A percentile compares a stretch with the other conserved stretches of the same genome.
Evolutionary conservation across 2,329 filamentous ascomycete species (phyloP).

Genomic region (Sporothrix brasiliensis): DNA sequence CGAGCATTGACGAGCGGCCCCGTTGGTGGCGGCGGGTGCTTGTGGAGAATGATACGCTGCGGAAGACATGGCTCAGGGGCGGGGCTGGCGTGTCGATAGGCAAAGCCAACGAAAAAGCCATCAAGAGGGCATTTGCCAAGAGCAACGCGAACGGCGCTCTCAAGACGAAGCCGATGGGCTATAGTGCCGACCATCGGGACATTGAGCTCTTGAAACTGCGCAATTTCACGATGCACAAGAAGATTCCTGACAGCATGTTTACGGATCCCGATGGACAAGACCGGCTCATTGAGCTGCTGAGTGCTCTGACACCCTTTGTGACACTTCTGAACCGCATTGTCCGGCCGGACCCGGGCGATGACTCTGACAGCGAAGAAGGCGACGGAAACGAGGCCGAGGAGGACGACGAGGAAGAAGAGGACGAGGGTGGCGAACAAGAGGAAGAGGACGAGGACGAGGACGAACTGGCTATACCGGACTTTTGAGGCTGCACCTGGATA

Average conservation of each 20-base stretch:
- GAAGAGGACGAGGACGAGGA: neutral
- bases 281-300: conserved; percentile 65
- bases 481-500: neutral
- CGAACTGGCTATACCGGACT: neutral
- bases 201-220: conserved; percentile 79
- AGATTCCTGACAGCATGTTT: conserved; percentile 68
- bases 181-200: conserved; percentile 71
- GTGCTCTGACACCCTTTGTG: conserved; percentile 75
- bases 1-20: conserved; percentile 74
- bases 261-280: conserved; percentile 64
- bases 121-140: conserved; percentile 64
- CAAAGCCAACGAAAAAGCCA: conserved; percentile 45
- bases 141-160: conserved; percentile 74
- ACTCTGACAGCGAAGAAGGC: conserved; percentile 54
- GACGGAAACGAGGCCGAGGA: conserved; percentile 42
- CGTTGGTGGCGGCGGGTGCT: conserved; percentile 70
- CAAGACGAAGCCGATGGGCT: conserved; percentile 86
- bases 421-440: neutral
- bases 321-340: conserved; percentile 72
- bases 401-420: conserved; percentile 26
- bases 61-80: conserved; percentile 63
- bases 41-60: conserved; percentile 61
- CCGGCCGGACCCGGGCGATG: conserved; percentile 66
- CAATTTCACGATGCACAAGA: conserved; percentile 73
- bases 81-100: conserved; percentile 56